Evolutionary conservation across 169 alveolate genomes (phyloP).

Genomic region (Besnoitia besnoiti): DNA sequence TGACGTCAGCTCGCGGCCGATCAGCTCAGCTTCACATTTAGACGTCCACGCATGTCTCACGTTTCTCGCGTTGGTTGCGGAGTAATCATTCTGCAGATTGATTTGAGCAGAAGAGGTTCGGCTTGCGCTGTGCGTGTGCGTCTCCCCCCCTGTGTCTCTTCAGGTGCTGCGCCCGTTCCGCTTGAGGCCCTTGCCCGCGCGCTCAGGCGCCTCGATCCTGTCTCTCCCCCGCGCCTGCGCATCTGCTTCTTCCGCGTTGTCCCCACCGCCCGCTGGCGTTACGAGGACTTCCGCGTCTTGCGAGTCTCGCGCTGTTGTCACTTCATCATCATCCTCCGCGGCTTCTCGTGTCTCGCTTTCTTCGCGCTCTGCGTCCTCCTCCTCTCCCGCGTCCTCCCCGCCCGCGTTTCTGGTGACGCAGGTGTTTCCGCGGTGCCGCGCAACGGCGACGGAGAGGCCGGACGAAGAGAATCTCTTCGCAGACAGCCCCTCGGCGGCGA

Average conservation of each 20-base stretch:
- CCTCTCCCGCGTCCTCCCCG: neutral
- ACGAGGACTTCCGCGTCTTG: neutral
- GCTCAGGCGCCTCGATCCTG: too few species aligned
- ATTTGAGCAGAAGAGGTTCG: neutral
- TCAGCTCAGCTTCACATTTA: too few species aligned
- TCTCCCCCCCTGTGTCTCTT: neutral
- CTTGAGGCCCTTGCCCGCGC: neutral
- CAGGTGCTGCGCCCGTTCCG: too few species aligned
- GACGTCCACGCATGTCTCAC: too few species aligned
- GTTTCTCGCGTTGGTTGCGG: too few species aligned
- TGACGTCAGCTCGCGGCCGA: too few species aligned
- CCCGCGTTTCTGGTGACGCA: slow-evolving; percentile 2
- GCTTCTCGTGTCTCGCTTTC: neutral
- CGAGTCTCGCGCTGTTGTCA: neutral
- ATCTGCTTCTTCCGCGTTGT: neutral
- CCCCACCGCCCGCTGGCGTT: neutral
- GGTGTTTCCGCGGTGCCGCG: neutral
- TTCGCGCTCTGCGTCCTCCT: neutral
- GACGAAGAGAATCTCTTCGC: neutral
- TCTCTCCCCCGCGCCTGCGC: neutral
- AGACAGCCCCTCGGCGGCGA: neutral
- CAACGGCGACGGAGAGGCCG: neutral
- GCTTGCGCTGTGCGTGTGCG: neutral
- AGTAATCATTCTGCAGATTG: too few species aligned
- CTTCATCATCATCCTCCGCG: neutral